A percentile compares a stretch with the other conserved stretches of the same genome.
These are phyloP conservation scores for Saitoella complicata DNA, from an alignment of 805 yeast species.

Conservation along the genomic window DNA sequence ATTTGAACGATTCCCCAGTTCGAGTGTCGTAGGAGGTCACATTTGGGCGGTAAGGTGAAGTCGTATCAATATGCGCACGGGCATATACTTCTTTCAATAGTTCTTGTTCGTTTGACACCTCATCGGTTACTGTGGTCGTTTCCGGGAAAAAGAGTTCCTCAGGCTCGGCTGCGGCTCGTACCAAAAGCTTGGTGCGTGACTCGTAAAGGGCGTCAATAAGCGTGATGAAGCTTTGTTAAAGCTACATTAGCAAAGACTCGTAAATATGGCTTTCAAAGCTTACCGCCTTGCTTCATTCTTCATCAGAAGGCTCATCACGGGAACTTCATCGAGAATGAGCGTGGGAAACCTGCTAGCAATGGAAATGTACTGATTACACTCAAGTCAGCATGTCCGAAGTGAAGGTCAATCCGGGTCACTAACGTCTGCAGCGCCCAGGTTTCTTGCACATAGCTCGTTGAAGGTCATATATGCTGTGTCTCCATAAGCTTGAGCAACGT, in stretches of 20 bases:
- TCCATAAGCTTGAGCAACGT: constrained; percentile 28
- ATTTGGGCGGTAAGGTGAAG: constrained; percentile 55
- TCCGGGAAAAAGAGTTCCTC: constrained; percentile 52
- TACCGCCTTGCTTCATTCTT: constrained; percentile 49
- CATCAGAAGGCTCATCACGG: constrained; percentile 37
- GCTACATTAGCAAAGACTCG: not conserved
- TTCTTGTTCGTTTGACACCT: constrained; percentile 17
- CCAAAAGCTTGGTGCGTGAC: constrained; percentile 41
- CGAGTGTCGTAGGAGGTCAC: constrained; percentile 33
- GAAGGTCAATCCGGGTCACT: no score
- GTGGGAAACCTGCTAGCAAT: constrained; percentile 44
- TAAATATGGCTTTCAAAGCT: not conserved
- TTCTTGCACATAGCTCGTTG: constrained; percentile 36
- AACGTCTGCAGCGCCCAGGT: constrained; percentile 48
- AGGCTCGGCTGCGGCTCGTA: constrained; percentile 34
- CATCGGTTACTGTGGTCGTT: constrained; percentile 9
- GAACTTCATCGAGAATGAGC: constrained; percentile 44
- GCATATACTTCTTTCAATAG: constrained; percentile 56
- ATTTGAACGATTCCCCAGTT: constrained; percentile 12
- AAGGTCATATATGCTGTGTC: constrained; percentile 37
- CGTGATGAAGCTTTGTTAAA: constrained; percentile 31
- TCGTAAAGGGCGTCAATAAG: constrained; percentile 56
- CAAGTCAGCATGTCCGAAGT: not conserved
- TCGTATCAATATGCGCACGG: constrained; percentile 40
- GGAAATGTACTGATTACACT: constrained; percentile 26